Evolutionary conservation across 2,329 filamentous ascomycete genomes (phyloP), one percentile per base, ranked within the genome.

Genomic region (Phaeophleospora eucalypticola): DNA sequence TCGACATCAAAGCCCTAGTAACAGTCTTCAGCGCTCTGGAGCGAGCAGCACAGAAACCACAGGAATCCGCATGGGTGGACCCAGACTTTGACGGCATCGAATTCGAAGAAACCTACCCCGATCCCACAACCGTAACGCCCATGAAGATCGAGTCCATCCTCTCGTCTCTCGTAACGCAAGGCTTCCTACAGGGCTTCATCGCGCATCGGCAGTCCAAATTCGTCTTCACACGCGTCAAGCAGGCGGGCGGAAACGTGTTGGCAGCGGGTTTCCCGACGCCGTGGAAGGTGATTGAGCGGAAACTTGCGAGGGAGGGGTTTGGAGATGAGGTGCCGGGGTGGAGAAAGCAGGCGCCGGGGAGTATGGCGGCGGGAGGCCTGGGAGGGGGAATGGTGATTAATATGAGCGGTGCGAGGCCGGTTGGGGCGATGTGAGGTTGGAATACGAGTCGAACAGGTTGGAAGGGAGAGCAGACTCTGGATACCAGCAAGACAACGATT

Each of bases 111-210:
- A 35, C 40, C 9, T 29, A 35, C 3, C 15, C 18, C 4, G 35
- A 46, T 59, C 41, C 59, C 74, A 95, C 4, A 67, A 77, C 10
- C 80, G 89, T 59, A 4, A 48, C 45, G n/a, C 24, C 24, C 7
- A 6, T 29, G 7, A 29, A 29, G 24, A 51, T 63, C 18, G 89
- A 95, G 68, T 82, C 82, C 36, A 82, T 87, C 40, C 77, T 94
- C 10, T 81, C 86, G 0, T 84, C 83, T 9, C 77, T 96, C 10
- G 79, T 94, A 16, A 81, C 86, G 41, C 87, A 95, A 66, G 87
- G 86, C 0, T 72, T 95, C 18, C 75, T 96, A 63, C 82, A 84
- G 56, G 91, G 90, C 1, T 96, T 90, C 61, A 78, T 96, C 20
- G 87, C 86, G 14, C 88, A 94, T 60, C 79, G 79, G 19, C 82